phyloP scores from a whole-genome alignment of 371 early-diverging fungal species.

The Mucor plumbeus region DNA sequence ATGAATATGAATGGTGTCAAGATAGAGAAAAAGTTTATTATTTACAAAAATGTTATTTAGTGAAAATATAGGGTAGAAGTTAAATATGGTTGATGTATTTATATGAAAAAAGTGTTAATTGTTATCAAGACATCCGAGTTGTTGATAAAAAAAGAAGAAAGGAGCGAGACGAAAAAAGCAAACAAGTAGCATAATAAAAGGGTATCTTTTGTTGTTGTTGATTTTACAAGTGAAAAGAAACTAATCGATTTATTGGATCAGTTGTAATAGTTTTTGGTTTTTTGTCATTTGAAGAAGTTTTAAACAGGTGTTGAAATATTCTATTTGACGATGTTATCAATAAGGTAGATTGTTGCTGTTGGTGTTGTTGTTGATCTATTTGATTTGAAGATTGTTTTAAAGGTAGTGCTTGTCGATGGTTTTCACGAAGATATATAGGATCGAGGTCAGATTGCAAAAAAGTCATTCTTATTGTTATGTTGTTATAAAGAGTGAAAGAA shows the following conservation, averaged over 20 bases:
- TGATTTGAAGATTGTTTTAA: not conserved
- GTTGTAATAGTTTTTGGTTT: constrained; percentile 12
- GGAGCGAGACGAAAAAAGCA: not conserved
- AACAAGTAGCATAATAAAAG: not conserved
- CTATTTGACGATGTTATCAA: not conserved
- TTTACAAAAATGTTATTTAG: not conserved
- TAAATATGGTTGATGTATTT: too few relatives aligned
- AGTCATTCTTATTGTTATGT: constrained; percentile 9
- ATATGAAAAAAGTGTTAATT: not conserved
- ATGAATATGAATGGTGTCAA: not conserved
- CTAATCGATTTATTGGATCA: constrained; percentile 27
- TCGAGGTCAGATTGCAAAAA: constrained; percentile 29
- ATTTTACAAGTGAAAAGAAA: constrained; percentile 25
- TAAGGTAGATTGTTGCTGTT: not conserved
- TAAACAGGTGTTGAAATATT: constrained; percentile 17
- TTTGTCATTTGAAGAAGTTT: constrained; percentile 14
- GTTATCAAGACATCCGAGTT: not conserved
- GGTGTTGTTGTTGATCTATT: not conserved
- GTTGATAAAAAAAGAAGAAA: not conserved
- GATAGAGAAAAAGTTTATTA: not conserved
- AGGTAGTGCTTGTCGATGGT: constrained; percentile 13
- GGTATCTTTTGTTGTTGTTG: not conserved
- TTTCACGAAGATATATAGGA: constrained; percentile 28
- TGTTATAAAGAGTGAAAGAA: not conserved
- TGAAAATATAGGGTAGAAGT: not conserved